Base-by-base conservation (phyloP, 148 eudicot genomes). In the Vaccinium vitisidaea region DNA sequence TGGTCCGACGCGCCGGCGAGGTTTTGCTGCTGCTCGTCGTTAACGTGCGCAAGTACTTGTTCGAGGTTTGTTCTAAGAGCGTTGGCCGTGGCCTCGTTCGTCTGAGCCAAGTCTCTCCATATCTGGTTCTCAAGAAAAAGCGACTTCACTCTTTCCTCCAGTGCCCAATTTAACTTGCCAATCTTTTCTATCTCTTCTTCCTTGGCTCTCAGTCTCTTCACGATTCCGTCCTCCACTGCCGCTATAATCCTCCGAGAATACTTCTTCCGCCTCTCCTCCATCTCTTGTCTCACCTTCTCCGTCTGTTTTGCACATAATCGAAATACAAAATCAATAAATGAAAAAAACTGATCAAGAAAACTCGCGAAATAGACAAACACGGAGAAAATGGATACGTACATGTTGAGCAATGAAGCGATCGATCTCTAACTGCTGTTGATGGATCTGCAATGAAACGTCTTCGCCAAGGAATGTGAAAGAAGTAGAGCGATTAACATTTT, bases 101-200 rank as follows among this genome's bases (percentile, higher is more conserved):
- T 70, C 55, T 93, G 97, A 8, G 98, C 98, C 79, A 95, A 76
- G 53, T 95, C 95, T 82, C 93, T 80, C 98, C 97, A 95, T n/a
- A 95, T 86, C 74, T 93, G 98, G 73, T 92, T 93, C 75, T 95
- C 98, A 14, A 92, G 21, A 36, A 71, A 91, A 3, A 95, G 86
- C 2, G 93, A 89, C 84, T 91, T 93, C 49, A 92, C 90, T 19
- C 85, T 85, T 14, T 93, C 95, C 59, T 92, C 94, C 23, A 95
- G 83, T 14, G 90, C 93, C 78, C 77, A 87, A 56, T 95, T 95
- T 9, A 93, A 52, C 79, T 90, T 91, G 2, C 89, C 91, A 6
- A 91, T 90, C 52, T 88, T 89, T 3, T 84, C 84, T 21, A 93
- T 88, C 78, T 93, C 91, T 27, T 90, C 94, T 6, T 95, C 95